Conservation (phyloP, 1,284 basidiomycete species). For the Sutorius eximius region DNA sequence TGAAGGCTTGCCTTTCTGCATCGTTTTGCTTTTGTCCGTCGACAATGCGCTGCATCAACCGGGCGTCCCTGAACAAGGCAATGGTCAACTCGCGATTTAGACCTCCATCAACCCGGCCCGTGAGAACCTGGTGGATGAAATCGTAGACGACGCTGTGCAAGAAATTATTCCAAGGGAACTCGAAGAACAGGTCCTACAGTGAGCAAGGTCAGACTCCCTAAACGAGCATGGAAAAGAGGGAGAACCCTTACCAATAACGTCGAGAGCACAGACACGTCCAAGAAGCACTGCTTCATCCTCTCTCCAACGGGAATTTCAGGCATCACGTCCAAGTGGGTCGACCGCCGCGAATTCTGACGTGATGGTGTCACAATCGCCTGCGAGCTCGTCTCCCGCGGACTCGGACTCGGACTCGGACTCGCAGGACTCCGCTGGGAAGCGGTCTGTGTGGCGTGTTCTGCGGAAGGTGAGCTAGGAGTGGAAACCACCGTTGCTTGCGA, state of each 20-base stretch:
- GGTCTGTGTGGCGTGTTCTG: slow-evolving; percentile 32
- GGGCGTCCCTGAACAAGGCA: slow-evolving; percentile 78
- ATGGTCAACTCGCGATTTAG: slow-evolving; percentile 81
- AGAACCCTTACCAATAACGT: slow-evolving; percentile 64
- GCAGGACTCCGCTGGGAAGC: slow-evolving; percentile 21
- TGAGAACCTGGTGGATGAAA: slow-evolving; percentile 93
- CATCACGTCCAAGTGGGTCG: slow-evolving; percentile 36
- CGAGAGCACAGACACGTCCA: slow-evolving; percentile 70
- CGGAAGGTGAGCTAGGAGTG: slow-evolving; percentile 28
- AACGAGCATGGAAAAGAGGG: background rate
- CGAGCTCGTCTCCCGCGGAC: slow-evolving; percentile 38
- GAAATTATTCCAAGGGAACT: slow-evolving; percentile 98
- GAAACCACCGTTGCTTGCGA: slow-evolving; percentile 29
- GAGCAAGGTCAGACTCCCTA: background rate
- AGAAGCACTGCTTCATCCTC: slow-evolving; percentile 72
- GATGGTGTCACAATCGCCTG: slow-evolving; percentile 45
- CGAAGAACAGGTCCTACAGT: slow-evolving; percentile 86
- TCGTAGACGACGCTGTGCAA: slow-evolving; percentile 97
- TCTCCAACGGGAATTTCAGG: slow-evolving; percentile 61
- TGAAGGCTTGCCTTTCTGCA: slow-evolving; percentile 55
- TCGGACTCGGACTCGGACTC: slow-evolving; percentile 28
- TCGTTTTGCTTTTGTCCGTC: slow-evolving; percentile 83
- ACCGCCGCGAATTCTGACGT: slow-evolving; percentile 53
- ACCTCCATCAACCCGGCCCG: slow-evolving; percentile 75
- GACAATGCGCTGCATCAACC: slow-evolving; percentile 78